Evolutionary conservation across 192 early-diverging fungal species (phyloP).

Genomic region (Backusella circina): DNA sequence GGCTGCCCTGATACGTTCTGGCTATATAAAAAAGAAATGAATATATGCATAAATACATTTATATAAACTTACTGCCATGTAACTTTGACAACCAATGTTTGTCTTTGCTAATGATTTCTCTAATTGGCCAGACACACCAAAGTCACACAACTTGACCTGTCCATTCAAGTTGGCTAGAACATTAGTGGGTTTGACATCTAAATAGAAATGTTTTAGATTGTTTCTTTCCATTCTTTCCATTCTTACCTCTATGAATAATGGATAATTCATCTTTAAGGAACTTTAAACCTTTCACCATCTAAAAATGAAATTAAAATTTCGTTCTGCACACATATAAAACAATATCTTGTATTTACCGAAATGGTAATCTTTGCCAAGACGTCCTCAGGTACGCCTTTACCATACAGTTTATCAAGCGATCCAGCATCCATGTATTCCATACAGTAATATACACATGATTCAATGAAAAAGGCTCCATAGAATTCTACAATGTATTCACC

Average conservation of each 20-base stretch:
- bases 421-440: conserved; percentile 99
- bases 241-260: conserved; percentile 81
- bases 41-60: neutral
- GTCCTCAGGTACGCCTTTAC: conserved; percentile 76
- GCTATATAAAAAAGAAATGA: conserved; percentile 41
- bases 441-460: conserved; percentile 94
- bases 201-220: neutral
- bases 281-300: conserved; percentile 76
- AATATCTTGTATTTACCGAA: conserved; percentile 61
- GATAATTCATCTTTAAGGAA: conserved; percentile 85
- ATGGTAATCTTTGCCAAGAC: conserved; percentile 72
- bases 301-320: no score
- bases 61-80: conserved; percentile 76
- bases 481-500: conserved; percentile 96
- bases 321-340: no score
- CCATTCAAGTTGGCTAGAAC: conserved; percentile 82
- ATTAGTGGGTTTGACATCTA: conserved; percentile 96
- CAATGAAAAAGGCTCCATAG: conserved; percentile 95
- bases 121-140: conserved; percentile 92
- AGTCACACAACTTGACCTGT: conserved; percentile 94
- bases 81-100: conserved; percentile 90
- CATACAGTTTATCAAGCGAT: conserved; percentile 84
- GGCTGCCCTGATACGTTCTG: conserved; percentile 79
- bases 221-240: neutral
- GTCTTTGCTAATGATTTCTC: conserved; percentile 89